phyloP scores from a whole-genome alignment of 2,329 filamentous ascomycete genomes.

The Pyricularia grisea region DNA sequence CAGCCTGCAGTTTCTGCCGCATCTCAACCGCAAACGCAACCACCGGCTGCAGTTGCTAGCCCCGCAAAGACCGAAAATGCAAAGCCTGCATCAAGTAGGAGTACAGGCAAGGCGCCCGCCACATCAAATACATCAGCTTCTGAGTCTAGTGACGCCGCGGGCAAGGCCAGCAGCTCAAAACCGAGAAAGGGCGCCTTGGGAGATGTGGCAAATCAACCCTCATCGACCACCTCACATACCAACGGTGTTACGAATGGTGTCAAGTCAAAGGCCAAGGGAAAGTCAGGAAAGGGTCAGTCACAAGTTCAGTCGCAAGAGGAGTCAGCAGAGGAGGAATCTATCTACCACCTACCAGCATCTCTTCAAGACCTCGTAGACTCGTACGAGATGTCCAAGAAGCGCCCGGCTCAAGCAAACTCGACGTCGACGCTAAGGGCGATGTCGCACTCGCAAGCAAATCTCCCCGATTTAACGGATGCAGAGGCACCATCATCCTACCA shows the following conservation, averaged over 20 bases:
- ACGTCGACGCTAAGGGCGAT: conserved; percentile 66
- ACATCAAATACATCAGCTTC: conserved; percentile 18
- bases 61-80: conserved; percentile 21
- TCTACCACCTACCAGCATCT: conserved; percentile 85
- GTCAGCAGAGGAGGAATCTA: conserved; percentile 59
- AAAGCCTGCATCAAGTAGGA: conserved; percentile 26
- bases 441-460: conserved; percentile 60
- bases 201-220: conserved; percentile 11
- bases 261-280: conserved; percentile 21
- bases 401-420: conserved; percentile 50
- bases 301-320: conserved; percentile 21
- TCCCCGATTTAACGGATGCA: conserved; percentile 68
- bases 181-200: conserved; percentile 2
- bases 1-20: conserved; percentile 31
- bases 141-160: conserved; percentile 33
- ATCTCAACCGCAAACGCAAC: conserved; percentile 20
- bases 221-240: conserved; percentile 27
- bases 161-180: neutral
- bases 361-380: conserved; percentile 86
- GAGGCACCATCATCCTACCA: conserved; percentile 78
- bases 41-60: conserved; percentile 13
- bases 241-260: conserved; percentile 45
- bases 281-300: conserved; percentile 9
- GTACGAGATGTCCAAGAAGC: conserved; percentile 74
- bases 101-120: conserved; percentile 33